phyloP scores from a whole-genome alignment of 2,329 filamentous ascomycete genomes.

The Verticillium alfalfae region DNA sequence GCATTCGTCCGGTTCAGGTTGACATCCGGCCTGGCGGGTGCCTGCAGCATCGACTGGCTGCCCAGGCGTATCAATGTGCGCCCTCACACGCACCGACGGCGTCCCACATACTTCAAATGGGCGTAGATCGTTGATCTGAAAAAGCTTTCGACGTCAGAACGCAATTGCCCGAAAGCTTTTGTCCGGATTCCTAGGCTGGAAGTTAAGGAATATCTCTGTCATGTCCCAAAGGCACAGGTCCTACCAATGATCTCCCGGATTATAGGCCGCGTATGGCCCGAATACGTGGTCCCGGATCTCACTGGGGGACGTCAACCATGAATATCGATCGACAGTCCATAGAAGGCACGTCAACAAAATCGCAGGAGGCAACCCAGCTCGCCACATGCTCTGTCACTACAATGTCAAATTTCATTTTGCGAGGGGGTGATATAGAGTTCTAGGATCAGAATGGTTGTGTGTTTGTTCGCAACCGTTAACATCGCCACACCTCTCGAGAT shows the following conservation, averaged over 20 bases:
- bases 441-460: too few species aligned
- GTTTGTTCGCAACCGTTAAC: too few species aligned
- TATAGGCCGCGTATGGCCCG: slow-evolving; percentile 3
- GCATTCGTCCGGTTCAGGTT: background rate
- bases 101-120: background rate
- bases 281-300: background rate
- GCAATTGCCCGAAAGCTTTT: background rate
- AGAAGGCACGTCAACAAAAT: too few species aligned
- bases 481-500: too few species aligned
- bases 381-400: too few species aligned
- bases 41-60: background rate
- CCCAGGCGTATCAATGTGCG: background rate
- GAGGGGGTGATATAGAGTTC: too few species aligned
- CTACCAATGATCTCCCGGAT: background rate
- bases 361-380: too few species aligned
- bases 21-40: background rate
- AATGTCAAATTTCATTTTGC: too few species aligned
- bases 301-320: background rate
- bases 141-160: background rate
- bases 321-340: background rate
- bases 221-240: background rate
- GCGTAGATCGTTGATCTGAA: background rate
- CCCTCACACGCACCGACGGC: background rate
- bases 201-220: background rate
- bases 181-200: background rate